phyloP scores from a whole-genome alignment of 352 stramenopile genomes.

The Pythium myriotylum region DNA sequence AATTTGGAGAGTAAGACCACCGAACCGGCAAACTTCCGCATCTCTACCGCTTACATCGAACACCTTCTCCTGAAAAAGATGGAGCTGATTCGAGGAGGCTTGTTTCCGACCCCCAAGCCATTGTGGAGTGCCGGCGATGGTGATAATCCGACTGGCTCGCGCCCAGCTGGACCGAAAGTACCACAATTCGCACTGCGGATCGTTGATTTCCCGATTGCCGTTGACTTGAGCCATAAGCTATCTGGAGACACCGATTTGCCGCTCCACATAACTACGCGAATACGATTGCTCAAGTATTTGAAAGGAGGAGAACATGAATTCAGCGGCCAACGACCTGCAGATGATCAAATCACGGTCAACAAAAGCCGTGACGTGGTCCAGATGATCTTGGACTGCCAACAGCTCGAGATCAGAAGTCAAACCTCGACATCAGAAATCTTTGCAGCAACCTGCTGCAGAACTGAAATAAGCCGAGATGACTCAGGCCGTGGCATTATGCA shows the following conservation, averaged over 20 bases:
- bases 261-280: constrained; percentile 2
- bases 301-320: constrained; percentile 5
- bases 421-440: not conserved
- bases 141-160: not conserved
- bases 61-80: constrained; percentile 38
- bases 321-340: not conserved
- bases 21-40: constrained; percentile 34
- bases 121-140: constrained; percentile 4
- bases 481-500: constrained; percentile 11
- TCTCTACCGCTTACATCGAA: constrained; percentile 52
- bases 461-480: constrained; percentile 20
- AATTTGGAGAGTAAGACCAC: constrained; percentile 36
- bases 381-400: constrained; percentile 19
- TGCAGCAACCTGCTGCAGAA: not conserved
- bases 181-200: constrained; percentile 12
- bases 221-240: constrained; percentile 14
- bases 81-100: constrained; percentile 38
- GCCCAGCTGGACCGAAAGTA: not conserved
- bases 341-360: not conserved
- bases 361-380: not conserved
- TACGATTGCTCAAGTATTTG: constrained; percentile 7
- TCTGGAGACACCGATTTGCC: constrained; percentile 1
- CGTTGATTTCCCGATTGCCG: constrained; percentile 4
- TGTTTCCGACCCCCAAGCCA: constrained; percentile 23
- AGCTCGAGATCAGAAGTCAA: constrained; percentile 1